Percentiles rank a stretch among this genome's conserved stretches.
phyloP scores from a whole-genome alignment of 1,284 basidiomycete genomes.

The Abortiporus biennis region DNA sequence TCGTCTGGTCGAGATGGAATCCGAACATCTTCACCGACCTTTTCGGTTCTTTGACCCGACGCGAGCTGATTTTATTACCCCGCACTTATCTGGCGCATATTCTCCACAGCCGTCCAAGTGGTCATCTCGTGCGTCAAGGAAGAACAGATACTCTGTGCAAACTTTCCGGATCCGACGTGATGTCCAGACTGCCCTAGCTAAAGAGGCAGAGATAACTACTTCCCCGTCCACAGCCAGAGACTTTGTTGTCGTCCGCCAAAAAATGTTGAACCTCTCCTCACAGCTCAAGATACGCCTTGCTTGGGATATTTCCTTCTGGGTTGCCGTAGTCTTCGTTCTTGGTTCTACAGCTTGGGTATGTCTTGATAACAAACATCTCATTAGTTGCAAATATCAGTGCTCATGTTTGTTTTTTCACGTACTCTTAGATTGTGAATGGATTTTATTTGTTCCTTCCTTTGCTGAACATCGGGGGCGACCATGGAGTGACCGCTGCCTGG shows the following conservation, averaged over 20 bases:
- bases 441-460: conserved; percentile 48
- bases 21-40: conserved; percentile 8
- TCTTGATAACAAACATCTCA: neutral
- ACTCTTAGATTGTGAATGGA: conserved; percentile 44
- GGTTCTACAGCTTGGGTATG: conserved; percentile 23
- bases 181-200: no score
- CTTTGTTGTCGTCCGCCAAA: conserved; percentile 13
- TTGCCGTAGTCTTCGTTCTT: conserved; percentile 25
- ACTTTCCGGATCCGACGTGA: conserved; percentile 10
- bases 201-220: neutral
- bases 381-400: neutral
- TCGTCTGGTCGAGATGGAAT: no score
- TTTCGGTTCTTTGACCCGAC: conserved; percentile 19
- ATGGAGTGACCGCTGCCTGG: conserved; percentile 33
- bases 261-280: conserved; percentile 14
- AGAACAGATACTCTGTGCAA: conserved; percentile 14
- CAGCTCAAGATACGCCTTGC: conserved; percentile 16
- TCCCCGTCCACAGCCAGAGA: conserved; percentile 7
- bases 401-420: conserved; percentile 3
- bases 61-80: conserved; percentile 11
- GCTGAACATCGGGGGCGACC: conserved; percentile 27
- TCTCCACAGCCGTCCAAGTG: conserved; percentile 5
- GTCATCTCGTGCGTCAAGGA: conserved; percentile 16
- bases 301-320: conserved; percentile 24
- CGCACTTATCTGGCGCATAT: neutral